Conservation (phyloP, 2,329 filamentous ascomycete genomes). For the Calonectria ilicicola region DNA sequence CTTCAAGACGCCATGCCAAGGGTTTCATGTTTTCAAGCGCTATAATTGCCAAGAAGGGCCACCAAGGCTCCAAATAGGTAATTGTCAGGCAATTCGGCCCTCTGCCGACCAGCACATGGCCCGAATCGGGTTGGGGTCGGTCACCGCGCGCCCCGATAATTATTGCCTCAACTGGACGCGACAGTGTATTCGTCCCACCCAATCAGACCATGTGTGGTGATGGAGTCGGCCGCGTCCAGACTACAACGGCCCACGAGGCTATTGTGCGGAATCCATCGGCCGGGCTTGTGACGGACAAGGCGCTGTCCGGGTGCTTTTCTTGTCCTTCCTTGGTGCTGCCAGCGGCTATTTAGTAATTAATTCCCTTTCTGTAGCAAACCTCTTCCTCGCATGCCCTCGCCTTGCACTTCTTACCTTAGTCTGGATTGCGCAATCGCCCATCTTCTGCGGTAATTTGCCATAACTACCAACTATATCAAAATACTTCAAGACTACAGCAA, state of each 20-base stretch:
- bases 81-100: not conserved
- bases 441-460: slow-evolving; percentile 3
- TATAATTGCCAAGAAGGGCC: not conserved
- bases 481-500: not conserved
- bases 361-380: not conserved
- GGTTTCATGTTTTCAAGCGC: not conserved
- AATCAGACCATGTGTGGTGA: slow-evolving; percentile 32
- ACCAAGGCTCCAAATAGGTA: not conserved
- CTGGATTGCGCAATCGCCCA: not conserved
- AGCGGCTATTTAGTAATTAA: slow-evolving; percentile 4
- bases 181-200: not conserved
- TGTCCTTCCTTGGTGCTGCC: not conserved
- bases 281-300: not conserved
- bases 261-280: slow-evolving; percentile 39
- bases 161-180: slow-evolving; percentile 35
- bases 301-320: not conserved
- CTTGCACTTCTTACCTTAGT: not conserved
- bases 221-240: slow-evolving; percentile 22
- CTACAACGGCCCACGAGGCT: slow-evolving; percentile 32
- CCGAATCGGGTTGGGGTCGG: slow-evolving; percentile 33
- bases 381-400: not conserved
- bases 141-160: slow-evolving; percentile 33
- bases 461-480: not conserved
- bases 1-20: not conserved
- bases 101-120: slow-evolving; percentile 30